Evolutionary conservation across 192 early-diverging fungal species (phyloP), one percentile per base, ranked within the genome.

Genomic region (Ramicandelaber brevisporus): DNA sequence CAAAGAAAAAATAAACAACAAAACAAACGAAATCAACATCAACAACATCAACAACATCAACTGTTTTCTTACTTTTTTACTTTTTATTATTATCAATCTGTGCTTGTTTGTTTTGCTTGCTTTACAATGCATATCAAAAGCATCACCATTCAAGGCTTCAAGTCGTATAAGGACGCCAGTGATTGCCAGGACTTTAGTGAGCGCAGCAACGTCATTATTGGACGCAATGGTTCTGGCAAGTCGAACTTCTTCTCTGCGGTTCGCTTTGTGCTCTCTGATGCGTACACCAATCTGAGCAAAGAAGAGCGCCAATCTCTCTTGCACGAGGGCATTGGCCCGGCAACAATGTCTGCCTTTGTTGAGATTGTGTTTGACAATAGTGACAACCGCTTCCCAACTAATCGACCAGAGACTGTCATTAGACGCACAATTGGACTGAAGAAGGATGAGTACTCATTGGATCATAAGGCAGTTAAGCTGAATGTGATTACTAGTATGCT

Each of bases 71-170:
- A n/a, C n/a, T n/a, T n/a, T n/a, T n/a, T n/a, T n/a, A n/a, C n/a
- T n/a, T n/a, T n/a, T n/a, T n/a, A n/a, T n/a, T n/a, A n/a, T n/a
- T n/a, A n/a, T n/a, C n/a, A n/a, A n/a, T n/a, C n/a, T n/a, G n/a
- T n/a, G n/a, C n/a, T n/a, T n/a, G n/a, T n/a, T n/a, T n/a, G n/a
- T n/a, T n/a, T n/a, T n/a, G n/a, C n/a, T n/a, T n/a, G n/a, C n/a
- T n/a, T n/a, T n/a, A 31, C 4, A 16, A 37, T 37, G 32, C 19
- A 33, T 22, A 33, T 37, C 23, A 37, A 29, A 14, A 31, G 78
- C 71, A 84, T 96, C 42, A 68, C 74, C 20, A 98, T 98, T 36
- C 84, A 89, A 44, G 93, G 93, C 27, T 98, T 98, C 70, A 98
- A 98, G 57, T 90, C 85, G 44, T 98, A 97, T 57, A 89, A 88